These are phyloP conservation scores for Dryas drummondii DNA, from an alignment of 306 rosid genomes.

Conservation along the genomic window DNA sequence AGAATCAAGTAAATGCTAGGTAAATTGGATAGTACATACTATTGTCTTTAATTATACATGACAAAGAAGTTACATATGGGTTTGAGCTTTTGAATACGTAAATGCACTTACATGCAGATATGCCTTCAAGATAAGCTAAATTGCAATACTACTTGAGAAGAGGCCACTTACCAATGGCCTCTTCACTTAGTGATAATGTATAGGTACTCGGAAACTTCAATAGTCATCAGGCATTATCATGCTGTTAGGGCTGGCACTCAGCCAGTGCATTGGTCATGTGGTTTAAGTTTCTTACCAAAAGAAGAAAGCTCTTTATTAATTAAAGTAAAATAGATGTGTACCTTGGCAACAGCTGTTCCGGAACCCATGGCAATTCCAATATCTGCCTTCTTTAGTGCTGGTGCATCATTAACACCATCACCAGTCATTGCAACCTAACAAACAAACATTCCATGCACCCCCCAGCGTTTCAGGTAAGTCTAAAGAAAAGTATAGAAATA, in stretches of 20 bases:
- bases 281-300: neutral
- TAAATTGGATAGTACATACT: neutral
- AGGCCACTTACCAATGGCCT: constrained; percentile 8
- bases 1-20: too few species aligned
- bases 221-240: neutral
- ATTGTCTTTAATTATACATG: neutral
- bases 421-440: constrained; percentile 99
- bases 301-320: neutral
- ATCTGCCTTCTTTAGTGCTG: constrained; percentile 96
- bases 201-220: constrained; percentile 12
- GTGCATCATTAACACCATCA: constrained; percentile 99
- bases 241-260: neutral
- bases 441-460: constrained; percentile 20
- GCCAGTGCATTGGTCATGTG: neutral
- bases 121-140: neutral
- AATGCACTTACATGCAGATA: neutral
- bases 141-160: neutral
- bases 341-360: constrained; percentile 99
- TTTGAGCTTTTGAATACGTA: neutral
- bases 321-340: constrained; percentile 25
- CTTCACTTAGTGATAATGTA: neutral
- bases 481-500: neutral
- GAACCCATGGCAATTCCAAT: constrained; percentile 99
- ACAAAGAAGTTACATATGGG: neutral
- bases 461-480: constrained; percentile 17